Conservation (phyloP, 2,329 filamentous ascomycete genomes). For the Furcasterigmium furcatum region DNA sequence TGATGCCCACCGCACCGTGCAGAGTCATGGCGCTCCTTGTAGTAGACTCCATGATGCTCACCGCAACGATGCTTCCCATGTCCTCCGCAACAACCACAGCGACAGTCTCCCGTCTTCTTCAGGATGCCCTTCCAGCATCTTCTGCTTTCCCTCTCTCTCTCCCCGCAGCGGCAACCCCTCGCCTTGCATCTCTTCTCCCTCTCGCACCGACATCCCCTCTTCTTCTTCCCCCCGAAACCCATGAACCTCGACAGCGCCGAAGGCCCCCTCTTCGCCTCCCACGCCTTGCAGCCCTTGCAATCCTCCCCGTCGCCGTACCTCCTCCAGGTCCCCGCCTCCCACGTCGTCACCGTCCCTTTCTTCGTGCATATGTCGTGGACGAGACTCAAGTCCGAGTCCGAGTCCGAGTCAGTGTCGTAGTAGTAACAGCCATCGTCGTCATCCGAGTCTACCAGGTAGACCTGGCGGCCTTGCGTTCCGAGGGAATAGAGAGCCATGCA, state of each 20-base stretch:
- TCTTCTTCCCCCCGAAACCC: background rate
- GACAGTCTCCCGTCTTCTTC: too few relatives aligned
- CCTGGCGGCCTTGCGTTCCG: too few relatives aligned
- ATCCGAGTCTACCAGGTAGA: too few relatives aligned
- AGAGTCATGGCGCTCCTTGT: too few relatives aligned
- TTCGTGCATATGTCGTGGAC: background rate
- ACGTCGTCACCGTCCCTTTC: background rate
- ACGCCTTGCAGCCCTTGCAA: background rate
- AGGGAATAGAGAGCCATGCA: too few relatives aligned
- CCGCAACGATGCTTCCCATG: too few relatives aligned
- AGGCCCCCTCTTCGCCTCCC: background rate
- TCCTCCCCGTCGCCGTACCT: background rate
- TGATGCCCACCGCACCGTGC: too few relatives aligned
- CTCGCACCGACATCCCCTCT: background rate
- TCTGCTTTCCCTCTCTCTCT: too few relatives aligned
- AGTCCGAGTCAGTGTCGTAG: background rate
- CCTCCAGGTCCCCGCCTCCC: background rate
- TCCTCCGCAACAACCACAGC: too few relatives aligned
- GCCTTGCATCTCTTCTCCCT: background rate
- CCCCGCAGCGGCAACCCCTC: background rate
- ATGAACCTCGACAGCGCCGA: background rate
- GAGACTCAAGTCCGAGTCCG: background rate
- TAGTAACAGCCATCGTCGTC: too few relatives aligned
- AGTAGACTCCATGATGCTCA: too few relatives aligned
- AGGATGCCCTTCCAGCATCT: too few relatives aligned